phyloP scores from a whole-genome alignment of 306 rosid genomes.

The Spatholobus suberectus region DNA sequence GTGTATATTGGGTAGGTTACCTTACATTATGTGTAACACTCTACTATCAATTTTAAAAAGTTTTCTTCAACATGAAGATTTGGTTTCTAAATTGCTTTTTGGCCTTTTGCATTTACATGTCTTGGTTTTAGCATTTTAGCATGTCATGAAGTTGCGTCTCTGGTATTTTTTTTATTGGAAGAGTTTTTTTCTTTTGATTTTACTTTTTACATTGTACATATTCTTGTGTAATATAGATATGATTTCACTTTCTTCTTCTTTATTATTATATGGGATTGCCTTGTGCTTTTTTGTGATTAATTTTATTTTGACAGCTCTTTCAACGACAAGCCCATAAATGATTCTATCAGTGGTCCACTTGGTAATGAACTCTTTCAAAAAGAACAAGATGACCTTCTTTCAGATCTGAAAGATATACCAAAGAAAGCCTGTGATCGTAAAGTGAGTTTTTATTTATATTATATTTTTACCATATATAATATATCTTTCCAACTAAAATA shows the following conservation, averaged over 20 bases:
- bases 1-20: slow-evolving; percentile 89
- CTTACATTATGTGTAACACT: background rate
- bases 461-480: background rate
- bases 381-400: slow-evolving; percentile 93
- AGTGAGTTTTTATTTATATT: slow-evolving; percentile 54
- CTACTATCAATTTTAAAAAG: background rate
- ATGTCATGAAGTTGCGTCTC: background rate
- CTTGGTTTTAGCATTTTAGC: background rate
- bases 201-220: background rate
- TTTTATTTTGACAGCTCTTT: slow-evolving; percentile 68
- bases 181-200: background rate
- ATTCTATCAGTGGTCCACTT: slow-evolving; percentile 61
- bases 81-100: background rate
- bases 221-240: background rate
- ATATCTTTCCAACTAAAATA: background rate
- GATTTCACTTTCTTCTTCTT: background rate
- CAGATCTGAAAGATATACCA: slow-evolving; percentile 90
- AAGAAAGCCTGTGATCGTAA: slow-evolving; percentile 94
- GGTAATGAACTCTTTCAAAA: slow-evolving; percentile 89
- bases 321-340: slow-evolving; percentile 76
- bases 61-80: background rate
- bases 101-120: background rate
- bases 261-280: background rate
- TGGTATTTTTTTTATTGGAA: background rate
- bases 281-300: background rate